Evolutionary conservation across 352 stramenopile species (phyloP), one percentile per base, ranked within the genome.

Genomic region (Globisporangium splendens): DNA sequence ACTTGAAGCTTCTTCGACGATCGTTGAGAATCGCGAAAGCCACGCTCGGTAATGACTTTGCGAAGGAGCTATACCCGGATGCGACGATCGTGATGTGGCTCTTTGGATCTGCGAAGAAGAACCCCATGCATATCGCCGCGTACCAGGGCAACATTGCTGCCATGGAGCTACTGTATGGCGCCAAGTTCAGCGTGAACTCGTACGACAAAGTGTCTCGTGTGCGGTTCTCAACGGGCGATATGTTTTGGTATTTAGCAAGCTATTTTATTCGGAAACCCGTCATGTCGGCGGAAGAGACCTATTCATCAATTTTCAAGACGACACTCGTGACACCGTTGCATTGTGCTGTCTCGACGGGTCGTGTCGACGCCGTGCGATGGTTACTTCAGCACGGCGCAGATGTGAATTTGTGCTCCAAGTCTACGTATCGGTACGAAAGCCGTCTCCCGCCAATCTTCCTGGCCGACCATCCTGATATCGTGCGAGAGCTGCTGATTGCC

Each of bases 141-240:
- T 90, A 89, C 54, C 78, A 88, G 52, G 83, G 83, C 46, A 91
- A 88, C 51, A 84, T 91, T n/a, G 66, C 69, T 5, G 83, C 85
- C 15, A 76, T 94, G 68, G 70, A 89, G 31, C 47, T 91, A 39
- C 66, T 94, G 0, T 72, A 68, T 43, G 72, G 73, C 33, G 77
- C 77, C 0, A 72, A 67, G 3, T 89, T 94, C 43, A 60, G 68
- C 20, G 62, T 94, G 7, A 93, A 91, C 46, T 68, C 75, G 2
- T 91, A 88, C 28, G 85, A 94, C 66, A 94, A 94, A 54, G 80
- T 93, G 41, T 88, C 79, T 3, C 79, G 84, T 0, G 71, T 91
- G 31, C 68, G 84, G n/a, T 85, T 94, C 44, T 87, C 67, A 15
- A 91, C 82, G 0, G 83, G 82, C 4, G 84, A 94, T 46, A 64